Evolutionary conservation across 805 yeast species (phyloP).

Genomic region (Tetrapisispora iriomotensis): DNA sequence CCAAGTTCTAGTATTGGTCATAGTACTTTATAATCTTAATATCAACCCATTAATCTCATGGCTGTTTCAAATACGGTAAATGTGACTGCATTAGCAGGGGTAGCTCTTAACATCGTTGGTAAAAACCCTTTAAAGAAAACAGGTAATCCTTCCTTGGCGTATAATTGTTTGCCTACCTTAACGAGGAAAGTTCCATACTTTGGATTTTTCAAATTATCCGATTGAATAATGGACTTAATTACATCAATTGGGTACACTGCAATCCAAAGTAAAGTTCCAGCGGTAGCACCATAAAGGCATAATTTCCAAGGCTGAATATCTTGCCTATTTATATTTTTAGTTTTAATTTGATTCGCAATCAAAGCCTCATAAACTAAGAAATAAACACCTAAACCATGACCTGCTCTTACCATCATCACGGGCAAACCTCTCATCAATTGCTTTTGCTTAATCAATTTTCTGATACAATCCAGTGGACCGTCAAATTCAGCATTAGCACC

Average conservation of each 20-base stretch:
- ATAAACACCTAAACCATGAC: constrained; percentile 80
- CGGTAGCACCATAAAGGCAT: constrained; percentile 79
- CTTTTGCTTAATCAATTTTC: constrained; percentile 41
- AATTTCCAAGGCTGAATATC: constrained; percentile 83
- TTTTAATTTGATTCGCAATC: constrained; percentile 41
- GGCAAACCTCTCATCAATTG: constrained; percentile 73
- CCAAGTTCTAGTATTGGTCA: too few species aligned
- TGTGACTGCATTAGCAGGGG: constrained; percentile 97
- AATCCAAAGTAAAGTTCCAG: constrained; percentile 86
- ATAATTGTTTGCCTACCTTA: constrained; percentile 50
- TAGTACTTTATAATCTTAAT: too few species aligned
- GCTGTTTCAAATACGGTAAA: constrained; percentile 89
- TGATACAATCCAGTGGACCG: constrained; percentile 39
- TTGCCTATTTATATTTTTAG: constrained; percentile 38
- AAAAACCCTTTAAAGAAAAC: constrained; percentile 87
- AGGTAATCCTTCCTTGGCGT: constrained; percentile 48
- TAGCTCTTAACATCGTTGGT: constrained; percentile 92
- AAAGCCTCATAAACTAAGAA: constrained; percentile 86
- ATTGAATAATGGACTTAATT: constrained; percentile 77
- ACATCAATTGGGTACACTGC: constrained; percentile 84
- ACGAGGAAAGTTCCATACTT: constrained; percentile 21
- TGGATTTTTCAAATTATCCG: constrained; percentile 35
- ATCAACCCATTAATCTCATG: constrained; percentile 58
- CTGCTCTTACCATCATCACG: constrained; percentile 78
- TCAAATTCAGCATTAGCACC: constrained; percentile 36